phyloP scores from a whole-genome alignment of 345 rosid genomes.

The Pistacia vera region DNA sequence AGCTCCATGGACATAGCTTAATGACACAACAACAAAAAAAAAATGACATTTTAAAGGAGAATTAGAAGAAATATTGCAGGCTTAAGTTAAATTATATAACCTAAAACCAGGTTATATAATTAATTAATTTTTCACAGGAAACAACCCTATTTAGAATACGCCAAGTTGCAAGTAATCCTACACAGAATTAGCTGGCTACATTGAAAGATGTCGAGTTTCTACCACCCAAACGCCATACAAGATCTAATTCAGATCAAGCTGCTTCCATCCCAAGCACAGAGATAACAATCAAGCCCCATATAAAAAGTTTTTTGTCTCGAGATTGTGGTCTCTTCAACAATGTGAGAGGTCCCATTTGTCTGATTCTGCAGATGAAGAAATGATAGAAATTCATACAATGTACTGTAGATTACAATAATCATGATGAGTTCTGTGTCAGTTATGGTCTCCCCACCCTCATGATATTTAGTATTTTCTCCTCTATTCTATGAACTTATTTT shows the following conservation, averaged over 20 bases:
- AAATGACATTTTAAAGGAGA: neutral
- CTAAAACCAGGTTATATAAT: neutral
- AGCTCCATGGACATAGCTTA: neutral
- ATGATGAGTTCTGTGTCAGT: neutral
- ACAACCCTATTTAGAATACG: neutral
- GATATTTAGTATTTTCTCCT: slow-evolving; percentile 7
- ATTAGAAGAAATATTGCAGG: neutral
- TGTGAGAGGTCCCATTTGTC: slow-evolving; percentile 23
- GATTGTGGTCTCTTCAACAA: slow-evolving; percentile 22
- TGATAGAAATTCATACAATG: no score
- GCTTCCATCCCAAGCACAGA: slow-evolving; percentile 21
- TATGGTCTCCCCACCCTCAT: slow-evolving; percentile 8
- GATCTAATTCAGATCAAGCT: slow-evolving; percentile 34
- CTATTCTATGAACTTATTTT: slow-evolving; percentile 4
- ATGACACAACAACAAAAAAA: neutral
- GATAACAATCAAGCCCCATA: slow-evolving; percentile 19
- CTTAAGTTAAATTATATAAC: neutral
- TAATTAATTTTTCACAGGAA: neutral
- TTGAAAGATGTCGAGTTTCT: neutral
- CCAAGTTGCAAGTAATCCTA: neutral
- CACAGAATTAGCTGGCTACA: slow-evolving; percentile 14
- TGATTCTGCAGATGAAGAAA: slow-evolving; percentile 12
- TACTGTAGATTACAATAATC: neutral
- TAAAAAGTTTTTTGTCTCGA: slow-evolving; percentile 20
- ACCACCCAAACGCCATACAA: slow-evolving; percentile 16